Conservation (phyloP, 352 stramenopile genomes). For the Albugo candida region DNA sequence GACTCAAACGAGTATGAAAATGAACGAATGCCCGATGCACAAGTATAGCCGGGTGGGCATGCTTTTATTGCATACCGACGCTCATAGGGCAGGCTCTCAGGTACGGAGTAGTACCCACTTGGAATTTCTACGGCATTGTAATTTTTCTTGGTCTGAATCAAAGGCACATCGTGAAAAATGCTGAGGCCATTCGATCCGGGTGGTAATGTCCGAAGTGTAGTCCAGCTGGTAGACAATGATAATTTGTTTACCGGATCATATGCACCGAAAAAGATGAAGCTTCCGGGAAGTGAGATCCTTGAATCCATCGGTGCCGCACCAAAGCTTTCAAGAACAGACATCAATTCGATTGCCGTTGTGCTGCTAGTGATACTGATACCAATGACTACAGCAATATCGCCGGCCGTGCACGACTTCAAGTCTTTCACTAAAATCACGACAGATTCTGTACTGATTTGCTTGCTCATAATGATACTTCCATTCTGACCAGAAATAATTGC, state of each 20-base stretch:
- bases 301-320: conserved; percentile 5
- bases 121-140: conserved; percentile 18
- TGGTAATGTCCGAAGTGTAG: not conserved
- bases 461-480: too few relatives aligned
- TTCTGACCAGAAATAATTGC: too few relatives aligned
- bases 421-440: not conserved
- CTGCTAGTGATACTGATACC: conserved; percentile 9
- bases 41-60: conserved; percentile 23
- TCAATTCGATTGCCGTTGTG: conserved; percentile 1
- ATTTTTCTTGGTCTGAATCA: conserved; percentile 10
- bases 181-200: conserved; percentile 1
- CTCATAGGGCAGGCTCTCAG: conserved; percentile 14
- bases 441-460: too few relatives aligned
- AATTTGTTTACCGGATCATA: conserved; percentile 6
- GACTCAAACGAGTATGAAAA: conserved; percentile 16
- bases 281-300: not conserved
- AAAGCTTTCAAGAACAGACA: conserved; percentile 4
- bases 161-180: conserved; percentile 7
- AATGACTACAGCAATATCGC: conserved; percentile 7
- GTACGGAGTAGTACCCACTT: conserved; percentile 25
- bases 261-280: not conserved
- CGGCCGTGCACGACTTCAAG: conserved; percentile 4
- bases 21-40: conserved; percentile 13
- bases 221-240: conserved; percentile 1
- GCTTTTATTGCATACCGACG: conserved; percentile 15